A percentile compares a stretch with the other conserved stretches of the same genome.
phyloP scores from a whole-genome alignment of 208 protist genomes.

The Trypanosoma cruzi region DNA sequence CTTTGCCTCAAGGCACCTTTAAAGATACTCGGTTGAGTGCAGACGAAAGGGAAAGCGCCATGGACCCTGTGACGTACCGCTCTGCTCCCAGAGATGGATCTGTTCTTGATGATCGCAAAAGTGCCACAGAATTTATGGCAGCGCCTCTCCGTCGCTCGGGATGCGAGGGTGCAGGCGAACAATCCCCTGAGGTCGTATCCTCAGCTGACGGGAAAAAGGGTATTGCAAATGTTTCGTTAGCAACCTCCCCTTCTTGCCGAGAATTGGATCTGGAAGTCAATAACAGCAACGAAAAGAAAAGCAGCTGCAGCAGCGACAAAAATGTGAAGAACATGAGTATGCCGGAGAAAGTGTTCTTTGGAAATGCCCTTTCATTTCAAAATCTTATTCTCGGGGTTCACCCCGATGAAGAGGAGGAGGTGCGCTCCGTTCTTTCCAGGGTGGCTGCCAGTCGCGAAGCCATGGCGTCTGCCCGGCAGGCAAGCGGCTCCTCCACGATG shows the following conservation, averaged over 20 bases:
- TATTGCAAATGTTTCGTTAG: background rate
- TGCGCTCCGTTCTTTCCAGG: background rate
- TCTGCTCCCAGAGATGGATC: background rate
- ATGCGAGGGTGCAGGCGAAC: background rate
- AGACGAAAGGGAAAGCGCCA: background rate
- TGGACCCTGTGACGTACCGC: slow-evolving; percentile 11
- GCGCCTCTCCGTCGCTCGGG: background rate
- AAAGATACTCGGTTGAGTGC: background rate
- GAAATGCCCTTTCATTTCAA: background rate
- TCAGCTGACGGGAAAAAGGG: background rate
- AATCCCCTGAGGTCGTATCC: background rate
- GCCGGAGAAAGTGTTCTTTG: background rate
- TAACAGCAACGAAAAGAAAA: background rate
- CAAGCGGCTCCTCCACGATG: background rate
- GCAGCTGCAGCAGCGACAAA: background rate
- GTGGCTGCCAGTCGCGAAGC: background rate
- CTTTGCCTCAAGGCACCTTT: background rate
- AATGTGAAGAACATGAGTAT: background rate
- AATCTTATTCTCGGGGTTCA: slow-evolving; percentile 18
- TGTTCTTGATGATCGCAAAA: background rate
- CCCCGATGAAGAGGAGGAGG: slow-evolving; percentile 13
- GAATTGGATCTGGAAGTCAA: background rate
- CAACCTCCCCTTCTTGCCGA: background rate
- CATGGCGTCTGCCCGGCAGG: background rate
- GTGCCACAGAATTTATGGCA: background rate